These are phyloP conservation scores for Hyphodiscus sp. DNA, from an alignment of 2,329 filamentous ascomycete genomes.

Conservation along the genomic window DNA sequence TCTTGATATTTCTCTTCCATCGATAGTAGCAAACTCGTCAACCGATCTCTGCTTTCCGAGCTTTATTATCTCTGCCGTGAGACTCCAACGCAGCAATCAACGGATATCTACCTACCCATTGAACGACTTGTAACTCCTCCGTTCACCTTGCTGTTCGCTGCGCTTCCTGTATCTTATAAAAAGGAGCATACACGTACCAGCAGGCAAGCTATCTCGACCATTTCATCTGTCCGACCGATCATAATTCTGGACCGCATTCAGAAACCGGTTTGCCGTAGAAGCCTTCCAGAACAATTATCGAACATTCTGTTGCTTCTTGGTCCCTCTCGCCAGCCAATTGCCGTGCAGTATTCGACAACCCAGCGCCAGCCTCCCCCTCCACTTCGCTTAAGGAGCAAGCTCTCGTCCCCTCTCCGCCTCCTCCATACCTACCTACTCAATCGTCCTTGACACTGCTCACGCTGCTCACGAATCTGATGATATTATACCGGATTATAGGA, in stretches of 20 bases:
- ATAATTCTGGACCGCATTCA: no score
- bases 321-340: neutral
- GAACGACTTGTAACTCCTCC: no score
- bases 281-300: neutral
- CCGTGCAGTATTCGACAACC: neutral
- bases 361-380: no score
- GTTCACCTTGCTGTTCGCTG: no score
- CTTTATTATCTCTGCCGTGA: neutral
- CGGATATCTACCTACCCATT: neutral
- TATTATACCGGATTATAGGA: neutral
- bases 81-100: neutral
- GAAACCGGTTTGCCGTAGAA: neutral
- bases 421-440: neutral
- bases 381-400: neutral
- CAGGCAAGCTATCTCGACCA: no score
- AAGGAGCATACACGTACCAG: no score
- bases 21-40: neutral
- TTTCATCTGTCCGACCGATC: no score
- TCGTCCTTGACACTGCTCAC: neutral
- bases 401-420: neutral
- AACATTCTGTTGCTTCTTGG: neutral
- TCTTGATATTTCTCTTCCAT: neutral
- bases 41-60: neutral
- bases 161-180: no score
- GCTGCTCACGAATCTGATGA: neutral